Base-by-base conservation (phyloP, 2,329 filamentous ascomycete species). In the Botrytis galanthina region DNA sequence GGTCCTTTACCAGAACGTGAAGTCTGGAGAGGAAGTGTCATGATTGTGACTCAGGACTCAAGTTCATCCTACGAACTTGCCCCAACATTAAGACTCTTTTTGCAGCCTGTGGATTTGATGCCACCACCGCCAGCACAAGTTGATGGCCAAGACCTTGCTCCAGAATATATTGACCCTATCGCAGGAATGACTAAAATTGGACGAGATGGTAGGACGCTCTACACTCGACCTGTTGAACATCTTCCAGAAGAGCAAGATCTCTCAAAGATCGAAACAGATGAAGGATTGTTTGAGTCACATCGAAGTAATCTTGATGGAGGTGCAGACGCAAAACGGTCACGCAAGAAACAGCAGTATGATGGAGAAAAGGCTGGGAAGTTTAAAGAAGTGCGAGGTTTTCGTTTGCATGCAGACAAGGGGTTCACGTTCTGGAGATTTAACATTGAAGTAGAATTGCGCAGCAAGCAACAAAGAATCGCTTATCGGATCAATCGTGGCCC, bases 371-470 rank as follows among this genome's bases (percentile, higher is more conserved):
- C 90, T 8, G 92, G 91, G 66, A 93, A 93, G 81, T 94, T 93
- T 81, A 93, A 92, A 79, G 95, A 98, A 79, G 89, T 98, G 9
- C 87, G 90, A 74, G 96, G 93, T 1, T 90, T 93, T 78, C 90
- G 94, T 35, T 87, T 99, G 20, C 95, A 98, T 79, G 87, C 90
- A 1, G 96, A 97, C 81, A 88, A 92, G 74, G 95, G 95, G 60
- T 90, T 92, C 75, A 99, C 96, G 0, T 99, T 99, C 83, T 99
- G 96, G 96, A 89, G 94, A 60, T 99, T 98, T 86, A 97, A 94
- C 80, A 87, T 99, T 67, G 95, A 98, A 82, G 88, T 99, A 69
- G 95, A 99, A 82, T 88, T 99, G 26, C 87, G 88, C 6, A 86
- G 90, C 32, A 87, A 86, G 74, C 93, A 98, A 82, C 90, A 95